phyloP scores from a whole-genome alignment of 371 early-diverging fungal genomes.

The Apophysomyces trapeziformis region DNA sequence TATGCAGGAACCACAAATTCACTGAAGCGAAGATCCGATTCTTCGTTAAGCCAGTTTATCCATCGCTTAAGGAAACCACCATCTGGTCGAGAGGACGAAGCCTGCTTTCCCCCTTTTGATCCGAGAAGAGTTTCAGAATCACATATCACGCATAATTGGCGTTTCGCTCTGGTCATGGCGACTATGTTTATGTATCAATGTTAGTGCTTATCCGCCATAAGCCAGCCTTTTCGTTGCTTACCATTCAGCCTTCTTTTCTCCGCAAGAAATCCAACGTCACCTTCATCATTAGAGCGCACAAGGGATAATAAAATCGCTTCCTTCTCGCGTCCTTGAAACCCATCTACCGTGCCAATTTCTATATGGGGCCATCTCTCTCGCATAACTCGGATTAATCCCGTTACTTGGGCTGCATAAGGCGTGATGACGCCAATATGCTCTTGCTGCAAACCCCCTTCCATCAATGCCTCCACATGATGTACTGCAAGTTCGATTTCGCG shows the following conservation, averaged over 20 bases:
- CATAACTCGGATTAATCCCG: slow-evolving; percentile 42
- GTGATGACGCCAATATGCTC: slow-evolving; percentile 84
- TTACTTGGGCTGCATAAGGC: slow-evolving; percentile 86
- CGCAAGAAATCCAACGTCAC: slow-evolving; percentile 88
- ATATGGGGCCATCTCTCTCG: slow-evolving; percentile 52
- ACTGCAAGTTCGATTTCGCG: slow-evolving; percentile 76
- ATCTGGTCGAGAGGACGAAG: slow-evolving; percentile 30
- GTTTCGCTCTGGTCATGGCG: slow-evolving; percentile 90
- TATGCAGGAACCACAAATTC: slow-evolving; percentile 30
- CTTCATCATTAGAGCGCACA: slow-evolving; percentile 83
- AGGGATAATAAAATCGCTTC: slow-evolving; percentile 88
- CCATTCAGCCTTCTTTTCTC: slow-evolving; percentile 88
- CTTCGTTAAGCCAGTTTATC: slow-evolving; percentile 60
- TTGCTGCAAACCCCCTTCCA: slow-evolving; percentile 65
- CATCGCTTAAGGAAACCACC: slow-evolving; percentile 61
- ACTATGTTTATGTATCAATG: slow-evolving; percentile 47
- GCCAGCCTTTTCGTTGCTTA: slow-evolving; percentile 8
- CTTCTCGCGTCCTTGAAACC: slow-evolving; percentile 97
- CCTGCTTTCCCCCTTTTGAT: slow-evolving; percentile 25
- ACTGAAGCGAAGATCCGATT: slow-evolving; percentile 60
- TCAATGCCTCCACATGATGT: slow-evolving; percentile 62
- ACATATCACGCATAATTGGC: slow-evolving; percentile 88
- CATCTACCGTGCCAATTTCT: slow-evolving; percentile 92
- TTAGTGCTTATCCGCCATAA: not conserved
- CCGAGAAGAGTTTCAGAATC: slow-evolving; percentile 71